Evolutionary conservation across 2,329 filamentous ascomycete species (phyloP).

Genomic region (Fusarium foetens): DNA sequence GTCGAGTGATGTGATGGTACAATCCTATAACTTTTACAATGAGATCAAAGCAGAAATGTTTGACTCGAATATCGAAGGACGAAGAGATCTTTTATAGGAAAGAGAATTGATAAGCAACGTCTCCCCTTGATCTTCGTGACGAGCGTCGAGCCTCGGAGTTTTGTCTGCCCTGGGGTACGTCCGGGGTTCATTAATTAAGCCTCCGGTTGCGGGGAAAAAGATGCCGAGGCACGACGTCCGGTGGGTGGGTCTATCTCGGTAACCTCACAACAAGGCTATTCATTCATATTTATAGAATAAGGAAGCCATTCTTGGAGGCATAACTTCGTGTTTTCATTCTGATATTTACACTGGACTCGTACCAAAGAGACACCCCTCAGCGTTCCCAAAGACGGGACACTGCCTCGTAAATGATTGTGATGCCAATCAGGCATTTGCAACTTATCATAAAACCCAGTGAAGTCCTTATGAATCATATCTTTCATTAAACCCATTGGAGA

Average conservation of each 20-base stretch:
- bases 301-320: background rate
- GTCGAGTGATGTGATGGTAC: background rate
- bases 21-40: background rate
- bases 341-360: background rate
- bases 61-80: background rate
- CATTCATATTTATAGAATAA: background rate
- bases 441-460: background rate
- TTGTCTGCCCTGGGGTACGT: slow-evolving; percentile 25
- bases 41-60: background rate
- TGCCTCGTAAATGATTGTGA: background rate
- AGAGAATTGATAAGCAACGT: slow-evolving; percentile 2
- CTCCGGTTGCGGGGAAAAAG: slow-evolving; percentile 45
- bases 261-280: background rate
- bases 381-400: background rate
- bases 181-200: slow-evolving; percentile 30
- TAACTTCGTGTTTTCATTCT: background rate
- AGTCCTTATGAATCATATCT: background rate
- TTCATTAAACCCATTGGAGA: background rate
- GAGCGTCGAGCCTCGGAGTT: slow-evolving; percentile 31
- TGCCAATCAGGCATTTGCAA: background rate
- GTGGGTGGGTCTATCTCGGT: slow-evolving; percentile 36
- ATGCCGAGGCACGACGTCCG: slow-evolving; percentile 43
- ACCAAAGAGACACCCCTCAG: background rate
- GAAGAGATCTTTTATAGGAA: slow-evolving; percentile 24
- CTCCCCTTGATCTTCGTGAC: slow-evolving; percentile 25